Conservation (phyloP, 176 grass and related monocot species). For the Eragrostis nindensis region DNA sequence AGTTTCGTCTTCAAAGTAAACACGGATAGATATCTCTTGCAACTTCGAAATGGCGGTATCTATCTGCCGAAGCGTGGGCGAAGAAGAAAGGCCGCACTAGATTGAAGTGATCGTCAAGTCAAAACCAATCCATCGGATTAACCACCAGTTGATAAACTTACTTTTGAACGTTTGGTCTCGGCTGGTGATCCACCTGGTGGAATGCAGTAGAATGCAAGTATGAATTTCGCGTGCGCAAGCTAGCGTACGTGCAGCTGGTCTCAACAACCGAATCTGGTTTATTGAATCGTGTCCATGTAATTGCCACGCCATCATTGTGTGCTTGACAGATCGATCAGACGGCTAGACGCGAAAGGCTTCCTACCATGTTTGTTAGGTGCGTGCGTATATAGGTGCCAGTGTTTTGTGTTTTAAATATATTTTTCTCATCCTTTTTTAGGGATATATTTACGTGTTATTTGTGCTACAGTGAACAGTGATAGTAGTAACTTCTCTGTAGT, state of each 20-base stretch:
- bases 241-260: conserved; percentile 7
- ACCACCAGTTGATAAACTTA: too few relatives aligned
- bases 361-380: conserved; percentile 39
- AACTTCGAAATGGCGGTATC: background rate
- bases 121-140: too few relatives aligned
- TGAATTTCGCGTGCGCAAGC: conserved; percentile 28
- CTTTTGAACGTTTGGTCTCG: background rate
- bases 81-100: background rate
- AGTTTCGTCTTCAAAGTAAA: too few relatives aligned
- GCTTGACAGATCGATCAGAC: conserved; percentile 1
- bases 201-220: conserved; percentile 65
- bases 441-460: too few relatives aligned
- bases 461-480: background rate
- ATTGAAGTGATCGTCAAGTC: too few relatives aligned
- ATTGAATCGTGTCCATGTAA: conserved; percentile 18
- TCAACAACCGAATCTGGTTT: conserved; percentile 44
- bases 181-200: conserved; percentile 31
- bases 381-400: background rate
- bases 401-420: too few relatives aligned
- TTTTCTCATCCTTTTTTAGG: too few relatives aligned
- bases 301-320: conserved; percentile 2
- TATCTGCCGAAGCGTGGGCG: background rate
- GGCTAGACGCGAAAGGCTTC: conserved; percentile 35
- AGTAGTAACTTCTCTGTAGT: background rate
- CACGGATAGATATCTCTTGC: background rate